Evolutionary conservation across 371 early-diverging fungal species (phyloP).

Genomic region (Syncephalastrum contaminatum): DNA sequence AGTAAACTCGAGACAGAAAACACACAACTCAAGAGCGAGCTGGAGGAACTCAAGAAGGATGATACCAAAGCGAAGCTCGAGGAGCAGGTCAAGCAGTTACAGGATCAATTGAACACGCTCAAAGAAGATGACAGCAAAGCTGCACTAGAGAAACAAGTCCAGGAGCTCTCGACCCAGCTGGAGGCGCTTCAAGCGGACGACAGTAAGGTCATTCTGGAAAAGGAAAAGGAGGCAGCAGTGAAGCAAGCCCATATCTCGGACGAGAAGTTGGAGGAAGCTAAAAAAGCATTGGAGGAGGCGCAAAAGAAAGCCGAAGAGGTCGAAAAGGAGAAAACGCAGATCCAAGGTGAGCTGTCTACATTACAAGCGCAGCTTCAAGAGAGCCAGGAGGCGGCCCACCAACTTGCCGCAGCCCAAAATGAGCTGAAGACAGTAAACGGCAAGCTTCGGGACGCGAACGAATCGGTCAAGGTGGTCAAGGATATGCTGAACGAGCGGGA

Average conservation of each 20-base stretch:
- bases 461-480: conserved; percentile 53
- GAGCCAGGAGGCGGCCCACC: conserved; percentile 30
- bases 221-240: conserved; percentile 29
- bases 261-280: no score
- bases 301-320: no score
- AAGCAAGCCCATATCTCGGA: no score
- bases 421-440: conserved; percentile 28
- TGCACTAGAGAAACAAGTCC: conserved; percentile 10
- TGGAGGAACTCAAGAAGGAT: conserved; percentile 23
- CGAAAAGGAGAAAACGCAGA: no score
- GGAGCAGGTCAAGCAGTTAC: conserved; percentile 29
- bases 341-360: conserved; percentile 1
- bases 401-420: conserved; percentile 36
- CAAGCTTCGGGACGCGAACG: conserved; percentile 51
- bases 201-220: conserved; percentile 20
- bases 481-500: conserved; percentile 57
- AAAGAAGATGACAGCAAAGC: neutral
- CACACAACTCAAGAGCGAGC: conserved; percentile 16
- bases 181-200: conserved; percentile 11
- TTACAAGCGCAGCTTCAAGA: conserved; percentile 26
- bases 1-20: conserved; percentile 27
- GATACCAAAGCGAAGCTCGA: conserved; percentile 7
- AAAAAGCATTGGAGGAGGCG: no score
- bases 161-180: conserved; percentile 13
- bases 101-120: conserved; percentile 16